A percentile compares a stretch with the other conserved stretches of the same genome.
Evolutionary conservation across 441 rosid genomes (phyloP).

Genomic region (Populus trichocarpa): DNA sequence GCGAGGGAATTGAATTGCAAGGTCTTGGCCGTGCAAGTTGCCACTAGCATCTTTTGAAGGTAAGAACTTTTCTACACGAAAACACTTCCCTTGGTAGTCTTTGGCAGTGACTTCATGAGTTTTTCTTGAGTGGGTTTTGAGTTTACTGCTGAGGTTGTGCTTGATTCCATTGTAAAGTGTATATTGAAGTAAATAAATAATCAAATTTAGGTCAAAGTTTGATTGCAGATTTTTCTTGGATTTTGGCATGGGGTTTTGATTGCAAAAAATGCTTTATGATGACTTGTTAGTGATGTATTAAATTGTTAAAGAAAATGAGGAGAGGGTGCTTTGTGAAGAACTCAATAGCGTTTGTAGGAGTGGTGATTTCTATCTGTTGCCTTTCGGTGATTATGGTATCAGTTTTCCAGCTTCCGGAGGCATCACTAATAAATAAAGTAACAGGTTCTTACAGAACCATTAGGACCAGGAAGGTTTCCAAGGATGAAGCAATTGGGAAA

Average conservation of each 20-base stretch:
- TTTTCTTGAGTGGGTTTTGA: not conserved
- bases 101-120: not conserved
- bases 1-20: not conserved
- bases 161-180: not conserved
- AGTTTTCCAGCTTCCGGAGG: conserved; percentile 47
- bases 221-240: not conserved
- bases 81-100: not conserved
- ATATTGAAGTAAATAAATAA: not conserved
- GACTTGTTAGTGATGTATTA: not conserved
- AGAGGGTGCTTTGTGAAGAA: conserved; percentile 29
- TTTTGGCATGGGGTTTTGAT: not conserved
- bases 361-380: conserved; percentile 42
- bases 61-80: not conserved
- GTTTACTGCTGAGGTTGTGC: not conserved
- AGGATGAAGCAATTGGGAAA: conserved; percentile 30
- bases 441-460: conserved; percentile 1
- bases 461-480: conserved; percentile 5
- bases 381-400: conserved; percentile 36
- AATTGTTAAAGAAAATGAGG: conserved; percentile 25
- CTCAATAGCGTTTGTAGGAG: conserved; percentile 32
- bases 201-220: too few species aligned
- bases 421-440: conserved; percentile 19
- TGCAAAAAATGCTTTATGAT: not conserved
- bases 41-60: not conserved
- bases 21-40: not conserved